phyloP scores from a whole-genome alignment of 345 rosid genomes.

The Punica granatum region DNA sequence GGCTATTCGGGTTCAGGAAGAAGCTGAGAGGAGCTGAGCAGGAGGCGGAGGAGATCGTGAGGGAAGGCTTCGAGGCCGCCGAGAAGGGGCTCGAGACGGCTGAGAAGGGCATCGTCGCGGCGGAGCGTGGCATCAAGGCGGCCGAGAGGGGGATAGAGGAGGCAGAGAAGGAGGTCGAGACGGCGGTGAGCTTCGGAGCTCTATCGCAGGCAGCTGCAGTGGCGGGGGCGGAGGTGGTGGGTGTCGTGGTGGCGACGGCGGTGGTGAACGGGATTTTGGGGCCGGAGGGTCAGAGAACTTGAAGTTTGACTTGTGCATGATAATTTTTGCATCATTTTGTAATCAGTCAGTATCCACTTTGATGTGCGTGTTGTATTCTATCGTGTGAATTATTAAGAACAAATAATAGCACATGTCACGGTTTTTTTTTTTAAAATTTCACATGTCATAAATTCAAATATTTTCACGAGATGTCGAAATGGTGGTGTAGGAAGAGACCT shows the following conservation, averaged over 20 bases:
- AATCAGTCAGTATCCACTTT: neutral
- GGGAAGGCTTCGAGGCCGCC: slow-evolving; percentile 56
- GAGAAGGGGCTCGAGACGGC: slow-evolving; percentile 35
- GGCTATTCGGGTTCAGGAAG: slow-evolving; percentile 71
- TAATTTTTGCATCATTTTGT: neutral
- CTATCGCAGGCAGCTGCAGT: slow-evolving; percentile 80
- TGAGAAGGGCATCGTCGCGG: slow-evolving; percentile 28
- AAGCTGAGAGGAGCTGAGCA: slow-evolving; percentile 65
- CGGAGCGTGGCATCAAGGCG: slow-evolving; percentile 45
- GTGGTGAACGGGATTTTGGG: slow-evolving; percentile 77
- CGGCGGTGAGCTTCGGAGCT: slow-evolving; percentile 43
- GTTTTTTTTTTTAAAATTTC: no score
- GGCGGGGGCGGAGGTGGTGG: slow-evolving; percentile 67
- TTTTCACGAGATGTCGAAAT: no score
- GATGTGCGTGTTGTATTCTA: neutral
- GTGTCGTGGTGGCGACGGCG: slow-evolving; percentile 58
- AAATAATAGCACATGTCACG: no score
- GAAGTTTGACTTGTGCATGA: neutral
- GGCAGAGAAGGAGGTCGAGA: slow-evolving; percentile 44
- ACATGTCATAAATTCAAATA: no score
- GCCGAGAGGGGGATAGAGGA: slow-evolving; percentile 46
- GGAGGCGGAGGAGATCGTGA: slow-evolving; percentile 64
- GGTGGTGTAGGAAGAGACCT: no score
- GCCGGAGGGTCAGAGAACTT: slow-evolving; percentile 46
- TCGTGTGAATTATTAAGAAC: no score